Evolutionary conservation across 2,329 filamentous ascomycete genomes (phyloP).

Genomic region (Colletotrichum acutatum): DNA sequence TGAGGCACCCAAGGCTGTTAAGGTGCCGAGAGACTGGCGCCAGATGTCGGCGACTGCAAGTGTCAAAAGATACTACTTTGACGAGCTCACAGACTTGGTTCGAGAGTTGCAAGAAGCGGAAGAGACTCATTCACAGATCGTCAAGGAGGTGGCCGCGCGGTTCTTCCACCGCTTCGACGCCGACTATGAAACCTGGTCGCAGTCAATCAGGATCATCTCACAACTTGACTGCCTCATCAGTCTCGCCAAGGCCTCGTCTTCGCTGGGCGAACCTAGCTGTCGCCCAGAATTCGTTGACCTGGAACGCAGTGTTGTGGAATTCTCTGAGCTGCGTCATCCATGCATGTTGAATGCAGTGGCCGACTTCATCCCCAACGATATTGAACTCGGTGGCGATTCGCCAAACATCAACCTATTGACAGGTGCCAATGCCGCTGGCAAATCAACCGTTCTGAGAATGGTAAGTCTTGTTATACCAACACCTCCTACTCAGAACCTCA

Average conservation of each 20-base stretch:
- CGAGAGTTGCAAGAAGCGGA: slow-evolving; percentile 92
- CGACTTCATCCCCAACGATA: slow-evolving; percentile 97
- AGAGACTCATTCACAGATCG: slow-evolving; percentile 91
- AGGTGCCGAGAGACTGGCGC: slow-evolving; percentile 89
- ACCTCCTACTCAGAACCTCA: slow-evolving; percentile 11
- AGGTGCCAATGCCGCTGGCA: slow-evolving; percentile 96
- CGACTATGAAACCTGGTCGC: slow-evolving; percentile 86
- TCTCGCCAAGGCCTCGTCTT: slow-evolving; percentile 86
- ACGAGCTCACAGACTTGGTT: slow-evolving; percentile 83
- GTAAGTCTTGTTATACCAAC: slow-evolving; percentile 57
- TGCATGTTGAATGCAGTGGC: slow-evolving; percentile 91
- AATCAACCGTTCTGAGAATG: slow-evolving; percentile 96
- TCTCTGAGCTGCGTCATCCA: slow-evolving; percentile 91
- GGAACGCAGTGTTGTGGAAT: slow-evolving; percentile 88
- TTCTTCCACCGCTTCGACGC: slow-evolving; percentile 91
- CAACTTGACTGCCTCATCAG: slow-evolving; percentile 96
- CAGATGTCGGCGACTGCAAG: slow-evolving; percentile 95
- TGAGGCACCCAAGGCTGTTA: slow-evolving; percentile 85
- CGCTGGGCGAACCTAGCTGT: slow-evolving; percentile 87
- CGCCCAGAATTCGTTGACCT: slow-evolving; percentile 88
- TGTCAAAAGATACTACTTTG: slow-evolving; percentile 94
- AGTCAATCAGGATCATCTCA: slow-evolving; percentile 88
- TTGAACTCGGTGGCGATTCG: slow-evolving; percentile 82
- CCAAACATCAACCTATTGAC: slow-evolving; percentile 92
- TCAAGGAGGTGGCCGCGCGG: slow-evolving; percentile 84